These are phyloP conservation scores for Obba rivulosa DNA, from an alignment of 768 basidiomycete genomes.

Conservation along the genomic window DNA sequence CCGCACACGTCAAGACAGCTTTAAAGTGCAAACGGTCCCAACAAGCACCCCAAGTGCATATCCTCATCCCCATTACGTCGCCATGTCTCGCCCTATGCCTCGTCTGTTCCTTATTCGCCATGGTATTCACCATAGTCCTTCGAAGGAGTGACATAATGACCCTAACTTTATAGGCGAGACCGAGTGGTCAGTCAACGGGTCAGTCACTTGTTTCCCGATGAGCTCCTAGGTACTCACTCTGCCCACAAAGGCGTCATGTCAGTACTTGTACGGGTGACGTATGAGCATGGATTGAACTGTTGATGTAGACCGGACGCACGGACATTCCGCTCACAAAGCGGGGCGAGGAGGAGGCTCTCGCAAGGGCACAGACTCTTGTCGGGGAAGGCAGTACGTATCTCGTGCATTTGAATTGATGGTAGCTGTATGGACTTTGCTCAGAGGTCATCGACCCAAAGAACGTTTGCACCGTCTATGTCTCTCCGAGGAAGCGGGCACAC, in stretches of 20 bases:
- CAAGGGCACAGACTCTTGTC: conserved; percentile 60
- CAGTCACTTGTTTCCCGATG: conserved; percentile 19
- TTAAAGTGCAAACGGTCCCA: too few species aligned
- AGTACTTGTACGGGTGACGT: conserved; percentile 15
- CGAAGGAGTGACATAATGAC: background rate
- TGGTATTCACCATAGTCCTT: conserved; percentile 24
- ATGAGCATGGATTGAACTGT: background rate
- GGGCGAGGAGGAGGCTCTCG: conserved; percentile 67
- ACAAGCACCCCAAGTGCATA: too few species aligned
- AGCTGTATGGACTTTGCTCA: conserved; percentile 22
- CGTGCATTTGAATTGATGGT: background rate
- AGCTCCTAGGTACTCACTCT: conserved; percentile 7
- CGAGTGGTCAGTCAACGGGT: conserved; percentile 90
- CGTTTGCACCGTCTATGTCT: conserved; percentile 70
- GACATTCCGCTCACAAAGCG: conserved; percentile 83
- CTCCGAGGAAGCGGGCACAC: conserved; percentile 84
- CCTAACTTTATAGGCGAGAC: conserved; percentile 62
- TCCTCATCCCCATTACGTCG: background rate
- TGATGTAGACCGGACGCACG: conserved; percentile 69
- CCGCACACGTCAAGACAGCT: too few species aligned
- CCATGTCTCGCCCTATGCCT: conserved; percentile 32
- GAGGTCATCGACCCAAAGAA: conserved; percentile 77
- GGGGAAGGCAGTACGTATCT: conserved; percentile 67
- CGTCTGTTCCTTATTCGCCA: conserved; percentile 52
- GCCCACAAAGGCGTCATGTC: conserved; percentile 52